Base-by-base conservation (phyloP, 225 moss, liverwort and hornwort species). In the Pseudisothecium myosuroides region DNA sequence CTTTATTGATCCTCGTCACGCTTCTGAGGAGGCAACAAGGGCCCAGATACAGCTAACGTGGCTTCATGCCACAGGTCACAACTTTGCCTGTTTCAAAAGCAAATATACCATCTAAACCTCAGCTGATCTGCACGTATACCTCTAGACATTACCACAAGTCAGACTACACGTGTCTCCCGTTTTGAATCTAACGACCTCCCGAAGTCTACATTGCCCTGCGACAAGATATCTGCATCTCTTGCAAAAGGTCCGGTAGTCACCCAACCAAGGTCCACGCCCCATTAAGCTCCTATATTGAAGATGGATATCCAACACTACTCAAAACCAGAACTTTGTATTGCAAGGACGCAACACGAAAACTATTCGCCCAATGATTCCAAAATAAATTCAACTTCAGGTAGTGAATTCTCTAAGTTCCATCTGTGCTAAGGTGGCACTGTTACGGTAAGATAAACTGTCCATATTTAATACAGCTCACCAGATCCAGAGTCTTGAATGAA, bases 1-100 rank as follows among this genome's bases (percentile, higher is more conserved):
- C 92, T 92, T 92, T 92, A 92, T 92, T 92, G 92, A 90, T 88
- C 92, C 92, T 90, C 90, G 67, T 92, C 86, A 83, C 50, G 83
- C 80, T 86, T 92, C 83, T 60, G 92, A 90, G 92, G 92, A 90
- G 85, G 90, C 88, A 92, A 92, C 92, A 88, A 92, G 92, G 83
- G 90, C 90, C 92, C 83, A 89, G 88, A 86, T 90, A 88, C 92
- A 92, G 59, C 88, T 86, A 83, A 87, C 54, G 62, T 90, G 90
- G 83, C 88, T 76, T 87, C 87, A 90, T 79, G 90, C 90, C 88
- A 92, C 88, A 78, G 86, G 80, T 39, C 83, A 88, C 80, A 86
- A 83, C 54, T 80, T 83, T 87, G 56, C 54, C 68, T 60, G 43
- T 62, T 90, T 47, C 85, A 78, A 81, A 88, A 82, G 82, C 62